Conservation (phyloP, 169 alveolate species). For the Eimeria falciformis region DNA sequence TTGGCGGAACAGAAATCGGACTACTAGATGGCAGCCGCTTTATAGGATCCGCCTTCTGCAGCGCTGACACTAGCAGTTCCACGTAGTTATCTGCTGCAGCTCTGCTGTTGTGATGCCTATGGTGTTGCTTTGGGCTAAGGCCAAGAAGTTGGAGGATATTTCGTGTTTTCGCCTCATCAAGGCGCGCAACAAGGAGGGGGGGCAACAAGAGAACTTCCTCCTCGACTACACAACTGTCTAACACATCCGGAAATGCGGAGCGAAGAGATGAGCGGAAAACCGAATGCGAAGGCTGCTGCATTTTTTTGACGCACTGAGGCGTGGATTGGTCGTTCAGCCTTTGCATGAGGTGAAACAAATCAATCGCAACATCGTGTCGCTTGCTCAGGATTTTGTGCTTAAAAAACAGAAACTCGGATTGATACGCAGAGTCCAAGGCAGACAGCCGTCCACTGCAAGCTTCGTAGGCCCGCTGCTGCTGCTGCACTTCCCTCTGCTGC, state of each 20-base stretch:
- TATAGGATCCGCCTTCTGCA: constrained; percentile 18
- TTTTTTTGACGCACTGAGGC: neutral
- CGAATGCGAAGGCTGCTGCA: neutral
- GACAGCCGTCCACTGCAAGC: neutral
- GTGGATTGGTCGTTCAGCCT: neutral
- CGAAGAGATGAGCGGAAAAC: constrained; percentile 54
- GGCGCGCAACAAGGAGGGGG: constrained; percentile 21
- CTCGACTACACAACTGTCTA: constrained; percentile 57
- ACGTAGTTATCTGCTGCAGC: neutral
- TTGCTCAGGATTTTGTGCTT: neutral
- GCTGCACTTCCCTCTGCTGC: neutral
- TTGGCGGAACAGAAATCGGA: neutral
- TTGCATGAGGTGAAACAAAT: neutral
- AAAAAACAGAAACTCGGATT: constrained; percentile 38
- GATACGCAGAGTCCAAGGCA: constrained; percentile 28
- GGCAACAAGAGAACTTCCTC: constrained; percentile 70
- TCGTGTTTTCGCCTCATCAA: neutral
- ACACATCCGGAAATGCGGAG: constrained; percentile 57
- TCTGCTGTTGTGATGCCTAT: too few species aligned
- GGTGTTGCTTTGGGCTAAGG: neutral
- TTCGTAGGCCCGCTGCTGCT: neutral
- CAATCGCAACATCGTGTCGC: neutral
- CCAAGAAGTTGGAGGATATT: neutral
- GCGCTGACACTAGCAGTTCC: neutral
- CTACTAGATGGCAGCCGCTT: neutral